Base-by-base conservation (phyloP, 768 basidiomycete genomes). In the Pholiota microspora region DNA sequence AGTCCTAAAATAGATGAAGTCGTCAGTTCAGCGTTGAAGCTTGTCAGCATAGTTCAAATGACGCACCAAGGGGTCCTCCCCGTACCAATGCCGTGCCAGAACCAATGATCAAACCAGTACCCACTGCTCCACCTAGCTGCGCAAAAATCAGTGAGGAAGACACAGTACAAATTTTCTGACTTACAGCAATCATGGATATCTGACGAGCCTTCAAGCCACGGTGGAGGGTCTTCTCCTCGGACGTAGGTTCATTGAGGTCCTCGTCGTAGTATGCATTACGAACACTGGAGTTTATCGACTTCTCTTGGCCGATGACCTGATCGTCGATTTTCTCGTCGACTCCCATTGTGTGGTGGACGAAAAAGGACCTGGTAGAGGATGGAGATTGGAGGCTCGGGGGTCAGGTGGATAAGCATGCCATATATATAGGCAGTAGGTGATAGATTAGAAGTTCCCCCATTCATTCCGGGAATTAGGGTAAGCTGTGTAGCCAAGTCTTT, bases 61-160 rank as follows among this genome's bases (percentile, higher is more conserved):
- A 53, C 64, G 57, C 61, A 69, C 79, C 82, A 12, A 81, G 73
- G 1, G 81, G 80, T 10, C 82, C 83, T 45, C 83, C 81, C 51
- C 78, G 70, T 36, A 73, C 69, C 13, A 86, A 69, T 7, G 82
- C 84, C 18, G 83, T 83, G 1, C 82, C 83, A 25, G 82, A 84
- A 18, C 77, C 77, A 45, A 84, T 83, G 59, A 82, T 78, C 15
- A 83, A 69, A 47, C 81, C 79, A 21, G 81, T 82, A 12, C 81
- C 79, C 4, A 80, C 70, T n/a, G 79, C 78, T 38, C 76, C 75
- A 7, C 77, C 78, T 15, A 80, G 69, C 75, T 75, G 58, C 28
- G 27, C n/a, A 40, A 27, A 44, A 27, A 18, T 51, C 38, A 10
- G 13, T 42, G 1, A 12, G 31, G n/a, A 7, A 36, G 38, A 10